Conservation (phyloP, 2,329 filamentous ascomycete genomes). For the Teratosphaeria pseudoeucalypti region DNA sequence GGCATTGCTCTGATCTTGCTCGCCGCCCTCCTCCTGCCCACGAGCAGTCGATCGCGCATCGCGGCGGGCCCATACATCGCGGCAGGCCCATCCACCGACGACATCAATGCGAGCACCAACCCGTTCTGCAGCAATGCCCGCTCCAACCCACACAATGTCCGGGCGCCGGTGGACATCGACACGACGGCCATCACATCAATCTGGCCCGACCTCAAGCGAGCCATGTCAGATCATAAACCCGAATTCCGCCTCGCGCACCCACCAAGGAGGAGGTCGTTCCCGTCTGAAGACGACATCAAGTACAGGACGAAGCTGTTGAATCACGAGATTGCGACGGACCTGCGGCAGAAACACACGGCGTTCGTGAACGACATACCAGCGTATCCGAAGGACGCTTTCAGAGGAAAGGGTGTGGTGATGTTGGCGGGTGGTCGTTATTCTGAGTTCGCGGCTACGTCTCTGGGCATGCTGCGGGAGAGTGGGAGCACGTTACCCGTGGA, state of each 20-base stretch:
- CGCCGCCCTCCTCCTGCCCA: not conserved
- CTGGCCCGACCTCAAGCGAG: not conserved
- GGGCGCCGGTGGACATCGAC: not conserved
- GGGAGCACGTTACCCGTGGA: conserved; percentile 36
- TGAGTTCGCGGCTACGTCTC: conserved; percentile 34
- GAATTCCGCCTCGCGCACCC: not conserved
- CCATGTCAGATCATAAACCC: not conserved
- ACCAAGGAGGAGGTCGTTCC: not conserved
- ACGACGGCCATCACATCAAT: not conserved
- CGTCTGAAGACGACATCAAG: not conserved
- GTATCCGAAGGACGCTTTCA: conserved; percentile 7
- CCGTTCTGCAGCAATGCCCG: not conserved
- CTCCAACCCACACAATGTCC: not conserved
- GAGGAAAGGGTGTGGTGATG: conserved; percentile 24
- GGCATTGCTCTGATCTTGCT: not conserved
- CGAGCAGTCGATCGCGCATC: not conserved
- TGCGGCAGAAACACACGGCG: conserved; percentile 2
- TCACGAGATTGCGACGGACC: not conserved
- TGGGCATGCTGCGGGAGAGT: conserved; percentile 36
- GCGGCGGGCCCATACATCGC: not conserved
- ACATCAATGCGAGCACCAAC: not conserved
- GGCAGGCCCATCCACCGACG: not conserved
- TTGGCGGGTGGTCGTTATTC: conserved; percentile 34
- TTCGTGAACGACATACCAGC: conserved; percentile 1
- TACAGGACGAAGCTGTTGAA: not conserved